Evolutionary conservation across 140 eudicot species (phyloP).

Genomic region (Cichorium intybus): DNA sequence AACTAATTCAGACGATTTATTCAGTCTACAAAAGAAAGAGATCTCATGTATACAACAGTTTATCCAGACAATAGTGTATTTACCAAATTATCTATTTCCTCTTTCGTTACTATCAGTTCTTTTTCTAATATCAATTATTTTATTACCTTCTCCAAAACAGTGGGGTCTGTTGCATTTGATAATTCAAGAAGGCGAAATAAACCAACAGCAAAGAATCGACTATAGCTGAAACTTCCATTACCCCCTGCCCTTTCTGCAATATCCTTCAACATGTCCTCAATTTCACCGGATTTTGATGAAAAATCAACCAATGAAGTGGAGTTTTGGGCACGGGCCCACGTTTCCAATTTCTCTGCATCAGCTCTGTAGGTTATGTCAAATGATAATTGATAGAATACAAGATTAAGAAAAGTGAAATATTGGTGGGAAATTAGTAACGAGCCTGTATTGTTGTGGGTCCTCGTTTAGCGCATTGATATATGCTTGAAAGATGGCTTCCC

Average conservation of each 20-base stretch:
- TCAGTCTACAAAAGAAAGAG: no score
- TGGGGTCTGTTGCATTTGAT: slow-evolving; percentile 83
- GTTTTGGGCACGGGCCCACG: slow-evolving; percentile 80
- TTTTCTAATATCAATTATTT: no score
- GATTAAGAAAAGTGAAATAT: not conserved
- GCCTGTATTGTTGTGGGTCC: slow-evolving; percentile 87
- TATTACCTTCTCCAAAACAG: slow-evolving; percentile 77
- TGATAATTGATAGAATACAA: not conserved
- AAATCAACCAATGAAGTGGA: slow-evolving; percentile 69
- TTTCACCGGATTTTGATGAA: slow-evolving; percentile 79
- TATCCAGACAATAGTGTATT: no score
- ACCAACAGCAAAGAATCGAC: slow-evolving; percentile 97
- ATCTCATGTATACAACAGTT: no score
- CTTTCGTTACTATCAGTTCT: no score
- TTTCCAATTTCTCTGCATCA: slow-evolving; percentile 85
- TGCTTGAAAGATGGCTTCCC: slow-evolving; percentile 75
- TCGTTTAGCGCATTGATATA: slow-evolving; percentile 83
- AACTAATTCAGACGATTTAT: no score
- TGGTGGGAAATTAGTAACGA: not conserved
- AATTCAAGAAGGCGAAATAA: slow-evolving; percentile 91
- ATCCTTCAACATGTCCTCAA: slow-evolving; percentile 71
- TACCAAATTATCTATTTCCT: not conserved
- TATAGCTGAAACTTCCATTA: slow-evolving; percentile 77
- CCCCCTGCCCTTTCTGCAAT: slow-evolving; percentile 90
- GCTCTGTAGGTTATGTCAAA: slow-evolving; percentile 37